Conservation (phyloP, 352 stramenopile species). For the Globisporangium iwayamae region DNA sequence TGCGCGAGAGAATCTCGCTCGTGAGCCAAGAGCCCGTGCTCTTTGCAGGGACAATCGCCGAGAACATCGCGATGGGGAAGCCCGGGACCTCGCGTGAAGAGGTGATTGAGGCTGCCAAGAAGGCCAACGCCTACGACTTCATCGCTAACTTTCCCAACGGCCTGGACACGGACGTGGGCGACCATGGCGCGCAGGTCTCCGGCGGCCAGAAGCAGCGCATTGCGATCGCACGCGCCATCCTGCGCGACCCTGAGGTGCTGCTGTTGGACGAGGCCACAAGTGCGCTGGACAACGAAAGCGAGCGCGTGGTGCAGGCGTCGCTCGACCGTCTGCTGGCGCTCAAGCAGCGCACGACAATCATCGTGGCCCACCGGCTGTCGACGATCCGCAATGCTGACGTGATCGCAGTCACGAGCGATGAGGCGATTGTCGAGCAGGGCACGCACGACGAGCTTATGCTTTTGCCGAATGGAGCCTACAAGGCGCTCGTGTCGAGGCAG, state of each 20-base stretch:
- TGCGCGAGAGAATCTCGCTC: slow-evolving; percentile 72
- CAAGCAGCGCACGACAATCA: slow-evolving; percentile 11
- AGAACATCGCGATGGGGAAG: slow-evolving; percentile 30
- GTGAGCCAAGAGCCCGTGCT: slow-evolving; percentile 79
- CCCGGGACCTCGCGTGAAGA: slow-evolving; percentile 26
- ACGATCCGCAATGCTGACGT: slow-evolving; percentile 38
- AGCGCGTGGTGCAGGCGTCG: slow-evolving; percentile 48
- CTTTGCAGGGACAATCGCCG: slow-evolving; percentile 4
- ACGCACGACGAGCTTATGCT: slow-evolving; percentile 80
- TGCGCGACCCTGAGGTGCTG: slow-evolving; percentile 29
- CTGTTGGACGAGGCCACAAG: slow-evolving; percentile 47
- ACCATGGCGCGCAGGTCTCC: slow-evolving; percentile 86
- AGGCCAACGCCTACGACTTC: slow-evolving; percentile 24
- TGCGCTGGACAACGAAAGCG: slow-evolving; percentile 64
- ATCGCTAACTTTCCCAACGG: slow-evolving; percentile 83
- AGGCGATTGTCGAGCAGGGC: slow-evolving; percentile 29
- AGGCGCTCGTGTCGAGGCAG: slow-evolving; percentile 16
- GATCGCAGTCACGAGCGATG: not conserved
- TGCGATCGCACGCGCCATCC: slow-evolving; percentile 55
- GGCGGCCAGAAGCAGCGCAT: slow-evolving; percentile 94
- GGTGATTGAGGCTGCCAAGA: slow-evolving; percentile 33
- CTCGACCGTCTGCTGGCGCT: slow-evolving; percentile 49
- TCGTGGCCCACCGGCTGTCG: slow-evolving; percentile 91
- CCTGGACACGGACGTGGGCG: slow-evolving; percentile 87
- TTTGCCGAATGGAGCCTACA: slow-evolving; percentile 43